Conservation (phyloP, 2,329 filamentous ascomycete species). For the Lasiodiplodia citricola region DNA sequence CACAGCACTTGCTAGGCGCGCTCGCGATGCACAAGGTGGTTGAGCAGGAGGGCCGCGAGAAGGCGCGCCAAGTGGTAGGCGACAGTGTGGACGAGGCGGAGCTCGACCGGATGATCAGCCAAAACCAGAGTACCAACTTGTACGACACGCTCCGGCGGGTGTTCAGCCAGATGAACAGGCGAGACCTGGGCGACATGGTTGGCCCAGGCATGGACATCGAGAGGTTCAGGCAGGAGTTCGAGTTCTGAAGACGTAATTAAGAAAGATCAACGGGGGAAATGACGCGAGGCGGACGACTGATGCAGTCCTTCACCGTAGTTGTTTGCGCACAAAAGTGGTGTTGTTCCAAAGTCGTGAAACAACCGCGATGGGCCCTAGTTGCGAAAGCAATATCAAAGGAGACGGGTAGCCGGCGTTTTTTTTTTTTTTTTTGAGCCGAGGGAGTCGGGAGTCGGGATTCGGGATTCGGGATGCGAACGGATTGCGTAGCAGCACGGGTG, state of each 20-base stretch:
- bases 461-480: not conserved
- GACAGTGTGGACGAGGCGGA: conserved; percentile 69
- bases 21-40: conserved; percentile 95
- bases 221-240: conserved; percentile 86
- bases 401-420: not conserved
- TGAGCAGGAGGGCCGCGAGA: conserved; percentile 81
- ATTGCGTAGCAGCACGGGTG: not conserved
- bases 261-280: not conserved
- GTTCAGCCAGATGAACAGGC: conserved; percentile 93
- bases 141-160: conserved; percentile 93
- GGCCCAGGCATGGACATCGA: conserved; percentile 90
- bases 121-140: conserved; percentile 96
- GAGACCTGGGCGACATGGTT: conserved; percentile 87
- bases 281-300: not conserved
- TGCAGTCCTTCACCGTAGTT: not conserved
- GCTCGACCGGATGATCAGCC: conserved; percentile 84
- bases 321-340: too few species aligned
- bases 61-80: conserved; percentile 78
- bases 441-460: not conserved
- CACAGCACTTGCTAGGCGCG: conserved; percentile 88
- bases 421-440: not conserved
- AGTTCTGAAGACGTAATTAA: conserved; percentile 64
- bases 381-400: conserved; percentile 3
- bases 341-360: conserved; percentile 4
- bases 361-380: not conserved